Evolutionary conservation across 805 yeast genomes (phyloP).

Genomic region (Metschnikowia hibisci): DNA sequence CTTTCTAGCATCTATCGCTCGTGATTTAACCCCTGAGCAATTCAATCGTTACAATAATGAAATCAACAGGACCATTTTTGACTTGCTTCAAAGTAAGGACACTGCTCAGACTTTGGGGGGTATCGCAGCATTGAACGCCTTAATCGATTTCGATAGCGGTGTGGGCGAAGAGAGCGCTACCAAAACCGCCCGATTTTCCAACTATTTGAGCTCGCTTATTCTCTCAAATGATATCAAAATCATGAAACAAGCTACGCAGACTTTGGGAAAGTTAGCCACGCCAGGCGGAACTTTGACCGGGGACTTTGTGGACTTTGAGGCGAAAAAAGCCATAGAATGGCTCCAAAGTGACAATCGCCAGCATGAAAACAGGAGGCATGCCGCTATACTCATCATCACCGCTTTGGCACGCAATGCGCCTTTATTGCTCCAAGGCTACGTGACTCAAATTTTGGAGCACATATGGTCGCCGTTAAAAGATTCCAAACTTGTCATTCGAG

Average conservation of each 20-base stretch:
- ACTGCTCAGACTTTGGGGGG: constrained; percentile 80
- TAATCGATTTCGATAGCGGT: constrained; percentile 80
- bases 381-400: constrained; percentile 78
- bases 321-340: constrained; percentile 87
- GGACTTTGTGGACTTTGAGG: constrained; percentile 90
- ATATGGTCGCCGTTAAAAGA: constrained; percentile 89
- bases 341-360: constrained; percentile 75
- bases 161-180: constrained; percentile 75
- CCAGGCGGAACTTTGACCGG: constrained; percentile 89
- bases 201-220: constrained; percentile 73
- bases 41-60: constrained; percentile 77
- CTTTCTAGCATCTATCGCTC: constrained; percentile 66
- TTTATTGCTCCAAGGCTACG: constrained; percentile 71
- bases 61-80: constrained; percentile 83
- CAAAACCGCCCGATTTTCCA: constrained; percentile 87
- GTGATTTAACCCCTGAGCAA: constrained; percentile 80
- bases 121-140: constrained; percentile 81
- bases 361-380: constrained; percentile 77
- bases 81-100: constrained; percentile 72
- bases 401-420: constrained; percentile 88
- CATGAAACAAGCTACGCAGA: constrained; percentile 80
- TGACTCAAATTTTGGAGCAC: constrained; percentile 72
- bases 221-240: constrained; percentile 80
- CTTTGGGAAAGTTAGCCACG: constrained; percentile 82
- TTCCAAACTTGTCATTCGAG: constrained; percentile 65